phyloP scores from a whole-genome alignment of 768 basidiomycete species.

The Suillus tomentosus region DNA sequence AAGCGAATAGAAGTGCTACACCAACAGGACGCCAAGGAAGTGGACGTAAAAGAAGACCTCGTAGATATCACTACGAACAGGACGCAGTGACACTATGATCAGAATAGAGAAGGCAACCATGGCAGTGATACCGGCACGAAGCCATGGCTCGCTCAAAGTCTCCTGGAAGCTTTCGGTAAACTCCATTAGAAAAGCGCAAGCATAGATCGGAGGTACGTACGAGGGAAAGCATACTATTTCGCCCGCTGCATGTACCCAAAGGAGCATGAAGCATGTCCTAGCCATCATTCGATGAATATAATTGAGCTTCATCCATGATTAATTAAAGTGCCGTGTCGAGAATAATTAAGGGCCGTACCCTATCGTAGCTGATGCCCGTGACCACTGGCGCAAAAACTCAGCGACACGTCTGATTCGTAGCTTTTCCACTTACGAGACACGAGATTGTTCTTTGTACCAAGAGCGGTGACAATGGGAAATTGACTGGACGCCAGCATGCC shows the following conservation, averaged over 20 bases:
- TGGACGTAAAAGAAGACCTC: conserved; percentile 55
- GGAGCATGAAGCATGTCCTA: conserved; percentile 44
- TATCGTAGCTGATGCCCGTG: conserved; percentile 26
- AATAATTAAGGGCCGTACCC: conserved; percentile 11
- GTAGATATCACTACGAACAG: conserved; percentile 48
- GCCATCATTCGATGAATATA: conserved; percentile 48
- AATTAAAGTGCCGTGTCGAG: neutral
- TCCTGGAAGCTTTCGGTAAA: conserved; percentile 1
- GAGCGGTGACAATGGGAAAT: conserved; percentile 41
- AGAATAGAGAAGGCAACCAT: conserved; percentile 41
- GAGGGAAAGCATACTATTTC: conserved; percentile 11
- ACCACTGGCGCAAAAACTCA: conserved; percentile 16
- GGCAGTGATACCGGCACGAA: conserved; percentile 38
- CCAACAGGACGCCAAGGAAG: conserved; percentile 43
- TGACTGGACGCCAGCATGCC: conserved; percentile 37
- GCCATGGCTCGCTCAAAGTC: conserved; percentile 17
- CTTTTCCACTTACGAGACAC: conserved; percentile 19
- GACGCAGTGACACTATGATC: conserved; percentile 47
- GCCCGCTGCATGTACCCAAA: conserved; percentile 49
- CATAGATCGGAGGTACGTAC: conserved; percentile 11
- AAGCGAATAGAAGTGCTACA: neutral
- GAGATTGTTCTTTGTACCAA: conserved; percentile 46
- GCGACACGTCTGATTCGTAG: neutral
- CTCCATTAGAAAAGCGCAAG: neutral
- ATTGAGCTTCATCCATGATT: conserved; percentile 31